Percentiles rank a stretch among this genome's conserved stretches.
phyloP scores from a whole-genome alignment of 2,329 filamentous ascomycete species.

The Fusarium graminum region DNA sequence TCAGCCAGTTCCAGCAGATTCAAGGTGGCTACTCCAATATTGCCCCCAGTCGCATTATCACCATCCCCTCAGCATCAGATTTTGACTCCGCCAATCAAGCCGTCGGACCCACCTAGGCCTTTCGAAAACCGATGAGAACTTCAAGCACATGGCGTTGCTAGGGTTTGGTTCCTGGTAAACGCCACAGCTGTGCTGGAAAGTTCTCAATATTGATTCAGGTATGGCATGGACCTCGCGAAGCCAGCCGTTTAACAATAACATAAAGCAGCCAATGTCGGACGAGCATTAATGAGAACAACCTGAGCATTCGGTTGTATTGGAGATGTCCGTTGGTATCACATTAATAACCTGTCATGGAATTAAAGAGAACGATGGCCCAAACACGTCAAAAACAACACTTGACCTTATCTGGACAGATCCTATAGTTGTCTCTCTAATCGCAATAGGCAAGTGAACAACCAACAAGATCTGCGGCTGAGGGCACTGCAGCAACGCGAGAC shows the following conservation, averaged over 20 bases:
- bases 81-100: conserved; percentile 71
- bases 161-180: conserved; percentile 19
- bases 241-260: conserved; percentile 5
- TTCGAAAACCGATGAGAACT: conserved; percentile 37
- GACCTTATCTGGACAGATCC: conserved; percentile 26
- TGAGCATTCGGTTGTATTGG: conserved; percentile 6
- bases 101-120: conserved; percentile 43
- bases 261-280: conserved; percentile 16
- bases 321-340: conserved; percentile 1
- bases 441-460: conserved; percentile 28
- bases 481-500: conserved; percentile 34
- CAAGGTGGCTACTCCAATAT: conserved; percentile 58
- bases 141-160: conserved; percentile 13
- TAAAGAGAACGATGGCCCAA: conserved; percentile 11
- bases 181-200: conserved; percentile 22
- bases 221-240: conserved; percentile 9
- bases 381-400: conserved; percentile 24
- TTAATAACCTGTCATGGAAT: conserved; percentile 19
- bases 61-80: conserved; percentile 70
- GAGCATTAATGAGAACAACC: conserved; percentile 14
- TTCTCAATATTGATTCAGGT: conserved; percentile 5
- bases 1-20: conserved; percentile 48
- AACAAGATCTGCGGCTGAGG: conserved; percentile 34
- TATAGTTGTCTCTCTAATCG: conserved; percentile 10
- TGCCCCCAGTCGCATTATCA: conserved; percentile 70